phyloP scores from a whole-genome alignment of 139 green algal genomes.

The Micractinium conductrix region DNA sequence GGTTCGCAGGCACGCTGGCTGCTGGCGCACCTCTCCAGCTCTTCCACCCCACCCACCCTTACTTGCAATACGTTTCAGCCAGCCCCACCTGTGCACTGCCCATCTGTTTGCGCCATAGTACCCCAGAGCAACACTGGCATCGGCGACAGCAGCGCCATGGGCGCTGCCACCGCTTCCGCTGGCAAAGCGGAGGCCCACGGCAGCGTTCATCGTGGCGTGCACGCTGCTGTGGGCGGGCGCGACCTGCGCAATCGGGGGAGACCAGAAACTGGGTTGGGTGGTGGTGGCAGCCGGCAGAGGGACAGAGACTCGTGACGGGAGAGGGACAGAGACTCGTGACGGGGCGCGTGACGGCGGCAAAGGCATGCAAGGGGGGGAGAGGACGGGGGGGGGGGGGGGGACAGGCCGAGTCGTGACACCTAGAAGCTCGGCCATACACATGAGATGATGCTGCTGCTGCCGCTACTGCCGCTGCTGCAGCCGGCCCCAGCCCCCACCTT shows the following conservation, averaged over 20 bases:
- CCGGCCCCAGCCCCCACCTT: conserved; percentile 19
- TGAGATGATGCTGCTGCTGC: neutral
- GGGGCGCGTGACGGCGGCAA: too few relatives aligned
- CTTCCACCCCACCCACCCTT: neutral
- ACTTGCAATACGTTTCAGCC: neutral
- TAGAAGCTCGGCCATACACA: neutral
- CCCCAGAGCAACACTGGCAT: neutral
- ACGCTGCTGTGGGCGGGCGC: conserved; percentile 56
- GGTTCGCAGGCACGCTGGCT: neutral
- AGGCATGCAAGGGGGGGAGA: neutral
- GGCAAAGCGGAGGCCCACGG: conserved; percentile 33
- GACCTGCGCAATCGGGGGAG: conserved; percentile 32
- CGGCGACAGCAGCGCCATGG: neutral
- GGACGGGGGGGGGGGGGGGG: neutral
- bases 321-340: too few relatives aligned
- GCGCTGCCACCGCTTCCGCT: neutral
- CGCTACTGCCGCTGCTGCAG: neutral
- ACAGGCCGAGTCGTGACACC: too few relatives aligned
- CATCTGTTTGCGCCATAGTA: neutral
- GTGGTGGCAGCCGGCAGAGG: too few relatives aligned
- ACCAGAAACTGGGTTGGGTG: too few relatives aligned
- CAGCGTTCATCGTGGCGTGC: conserved; percentile 58
- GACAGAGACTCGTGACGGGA: too few relatives aligned
- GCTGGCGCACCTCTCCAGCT: neutral
- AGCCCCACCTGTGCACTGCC: neutral